phyloP scores from a whole-genome alignment of 2,329 filamentous ascomycete genomes.

The Phaeophleospora eucalypticola region DNA sequence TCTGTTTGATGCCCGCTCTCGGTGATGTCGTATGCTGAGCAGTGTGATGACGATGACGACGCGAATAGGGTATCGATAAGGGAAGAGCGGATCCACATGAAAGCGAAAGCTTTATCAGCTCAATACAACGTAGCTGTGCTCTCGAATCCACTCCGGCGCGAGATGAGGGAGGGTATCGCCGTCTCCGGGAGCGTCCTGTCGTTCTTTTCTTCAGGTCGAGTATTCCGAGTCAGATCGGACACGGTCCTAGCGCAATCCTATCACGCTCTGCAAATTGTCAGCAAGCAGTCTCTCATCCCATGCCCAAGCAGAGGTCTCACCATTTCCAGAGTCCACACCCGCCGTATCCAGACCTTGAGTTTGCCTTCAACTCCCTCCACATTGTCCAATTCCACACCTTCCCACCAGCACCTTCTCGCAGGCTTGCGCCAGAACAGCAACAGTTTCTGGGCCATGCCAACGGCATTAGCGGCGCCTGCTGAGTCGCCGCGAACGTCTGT shows the following conservation, averaged over 20 bases:
- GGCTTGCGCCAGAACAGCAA: constrained; percentile 98
- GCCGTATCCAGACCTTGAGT: constrained; percentile 95
- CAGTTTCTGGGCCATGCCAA: constrained; percentile 98
- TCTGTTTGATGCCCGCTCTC: too few relatives aligned
- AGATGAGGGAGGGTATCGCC: too few relatives aligned
- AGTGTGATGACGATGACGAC: not conserved
- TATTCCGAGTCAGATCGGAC: not conserved
- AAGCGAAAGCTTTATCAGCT: too few relatives aligned
- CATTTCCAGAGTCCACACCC: constrained; percentile 98
- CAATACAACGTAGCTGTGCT: too few relatives aligned
- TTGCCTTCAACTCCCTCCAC: constrained; percentile 88
- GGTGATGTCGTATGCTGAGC: not conserved
- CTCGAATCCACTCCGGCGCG: too few relatives aligned
- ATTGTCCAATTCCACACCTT: constrained; percentile 84
- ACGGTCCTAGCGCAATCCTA: constrained; percentile 26
- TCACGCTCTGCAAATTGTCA: constrained; percentile 33
- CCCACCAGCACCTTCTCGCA: constrained; percentile 96
- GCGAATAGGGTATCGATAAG: not conserved
- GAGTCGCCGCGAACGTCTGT: constrained; percentile 71
- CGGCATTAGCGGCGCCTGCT: constrained; percentile 67
- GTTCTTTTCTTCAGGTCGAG: not conserved
- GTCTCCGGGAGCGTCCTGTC: not conserved
- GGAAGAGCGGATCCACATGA: not conserved
- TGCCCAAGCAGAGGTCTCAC: constrained; percentile 47
- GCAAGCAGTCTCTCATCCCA: not conserved